Evolutionary conservation across 106 monocot genomes (phyloP), one percentile per base, ranked within the genome.

Genomic region (Cymbidium sinense): DNA sequence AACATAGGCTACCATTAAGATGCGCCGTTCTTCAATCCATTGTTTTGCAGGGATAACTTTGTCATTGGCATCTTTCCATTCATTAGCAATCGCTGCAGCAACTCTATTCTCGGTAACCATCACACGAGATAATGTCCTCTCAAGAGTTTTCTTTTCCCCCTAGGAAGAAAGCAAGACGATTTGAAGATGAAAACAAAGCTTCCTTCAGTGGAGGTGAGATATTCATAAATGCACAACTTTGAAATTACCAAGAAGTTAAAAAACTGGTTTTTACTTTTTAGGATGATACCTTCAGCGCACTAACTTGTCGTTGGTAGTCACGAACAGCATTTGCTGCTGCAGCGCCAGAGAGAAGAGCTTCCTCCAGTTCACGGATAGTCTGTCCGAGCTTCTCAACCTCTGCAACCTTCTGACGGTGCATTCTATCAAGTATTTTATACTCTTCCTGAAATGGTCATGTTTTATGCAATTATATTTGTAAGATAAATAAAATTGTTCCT

Each of bases 41-140:
- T 94, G 94, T 50, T 87, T 94, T 27, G 91, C 88, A 78, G 91
- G 88, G 64, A 94, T 94, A 78, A 94, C 91, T 83, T 94, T 94
- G 75, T 94, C 87, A 73, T 86, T 89, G 34, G 79, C 87, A 86
- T 91, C 91, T 51, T 94, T 94, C 94, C 94, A 94, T 34, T 94
- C 94, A 77, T 87, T 94, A 62, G 94, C 94, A 67, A 87, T 80
- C 9, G 87, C 91, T 31, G 77, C 83, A 51, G 94, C 94, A 75
- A 87, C 89, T 73, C 91, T 75, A 77, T 89, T 94, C 75, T 88
- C 94, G 74, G 94, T 84, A 54, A 91, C 94, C 87, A 87, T 94
- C 54, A 86, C 91, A 76, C 94, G 94, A 77, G 94, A 88, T 70
- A 94, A 76, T 47, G 88, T 86, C 64, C 94, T 86, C 52, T 94